These are phyloP conservation scores for Theobroma cacao DNA, from an alignment of 345 rosid genomes.

Conservation along the genomic window DNA sequence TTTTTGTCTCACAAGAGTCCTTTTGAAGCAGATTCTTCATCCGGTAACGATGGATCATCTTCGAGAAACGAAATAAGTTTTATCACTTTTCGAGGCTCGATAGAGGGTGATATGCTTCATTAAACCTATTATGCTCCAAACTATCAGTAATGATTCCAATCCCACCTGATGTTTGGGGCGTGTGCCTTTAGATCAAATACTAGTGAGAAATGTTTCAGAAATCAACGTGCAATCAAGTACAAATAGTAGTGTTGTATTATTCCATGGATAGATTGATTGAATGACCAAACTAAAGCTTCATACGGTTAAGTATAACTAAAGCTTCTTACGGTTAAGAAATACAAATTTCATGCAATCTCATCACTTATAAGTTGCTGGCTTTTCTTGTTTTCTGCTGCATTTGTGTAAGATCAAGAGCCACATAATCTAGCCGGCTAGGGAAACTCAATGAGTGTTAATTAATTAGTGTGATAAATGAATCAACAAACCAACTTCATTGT, in stretches of 20 bases:
- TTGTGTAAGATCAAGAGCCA: no score
- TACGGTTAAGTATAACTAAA: no score
- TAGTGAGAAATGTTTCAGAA: background rate
- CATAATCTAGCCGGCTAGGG: no score
- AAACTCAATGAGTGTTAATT: no score
- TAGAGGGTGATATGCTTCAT: background rate
- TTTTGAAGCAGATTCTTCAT: background rate
- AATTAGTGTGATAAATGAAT: no score
- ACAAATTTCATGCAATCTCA: background rate
- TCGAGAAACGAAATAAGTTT: slow-evolving; percentile 1
- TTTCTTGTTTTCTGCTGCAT: no score
- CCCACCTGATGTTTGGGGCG: background rate
- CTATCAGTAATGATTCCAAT: background rate
- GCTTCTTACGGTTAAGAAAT: no score
- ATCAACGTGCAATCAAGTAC: background rate
- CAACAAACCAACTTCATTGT: no score
- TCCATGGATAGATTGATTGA: background rate
- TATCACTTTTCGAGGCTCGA: slow-evolving; percentile 2
- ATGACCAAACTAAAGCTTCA: background rate
- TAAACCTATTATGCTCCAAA: background rate
- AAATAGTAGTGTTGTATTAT: background rate
- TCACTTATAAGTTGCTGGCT: no score
- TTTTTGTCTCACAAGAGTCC: background rate
- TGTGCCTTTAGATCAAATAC: background rate
- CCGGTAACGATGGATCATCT: background rate